Base-by-base conservation (phyloP, 202 grass and related monocot species). In the Musa balbisiana region DNA sequence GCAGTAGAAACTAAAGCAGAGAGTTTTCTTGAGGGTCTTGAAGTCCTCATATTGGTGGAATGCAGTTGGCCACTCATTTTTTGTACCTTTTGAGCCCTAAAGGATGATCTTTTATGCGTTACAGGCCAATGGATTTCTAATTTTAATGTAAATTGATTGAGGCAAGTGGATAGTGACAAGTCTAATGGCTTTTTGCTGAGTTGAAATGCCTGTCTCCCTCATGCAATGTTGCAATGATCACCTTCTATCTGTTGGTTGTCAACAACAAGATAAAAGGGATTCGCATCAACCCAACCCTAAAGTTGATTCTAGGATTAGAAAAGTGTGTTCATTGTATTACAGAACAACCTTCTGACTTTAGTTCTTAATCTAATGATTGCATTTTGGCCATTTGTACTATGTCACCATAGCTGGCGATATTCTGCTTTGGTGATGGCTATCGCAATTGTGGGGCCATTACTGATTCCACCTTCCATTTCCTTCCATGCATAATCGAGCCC, bases 171-270 rank as follows among this genome's bases (percentile, higher is more conserved):
- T 16, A n/a, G 49, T 69, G 67, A 69, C 67, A 51, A 69, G 16
- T 20, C 67, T 50, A 19, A 8, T 69, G 33, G 15, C 66, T 15
- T 69, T 49, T 69, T 69, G 33, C 66, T 50, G 16, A 69, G 16
- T 49, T 69, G 19, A 69, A 51, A 69, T 69, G 25, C 43, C 67
- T 11, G 67, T 16, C 16, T 29, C 16, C 43, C 43, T 69, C 67
- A 51, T 69, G 67, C 33, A 69, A 69, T 69, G 13, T 43, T 69
- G 25, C 33, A 69, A 69, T 51, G 33, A 69, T 69, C 67, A 69
- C 16, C 10, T 49, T n/a, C 67, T 21, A 43, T 51, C 49, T n/a
- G 19, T n/a, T 69, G 29, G 11, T 51, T 49, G 15, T 49, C 26
- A 10, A 11, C 16, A n/a, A 17, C n/a, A 20, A n/a, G 49, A 51